phyloP scores from a whole-genome alignment of 106 monocot genomes.

The Alisma plantagoaquatica region DNA sequence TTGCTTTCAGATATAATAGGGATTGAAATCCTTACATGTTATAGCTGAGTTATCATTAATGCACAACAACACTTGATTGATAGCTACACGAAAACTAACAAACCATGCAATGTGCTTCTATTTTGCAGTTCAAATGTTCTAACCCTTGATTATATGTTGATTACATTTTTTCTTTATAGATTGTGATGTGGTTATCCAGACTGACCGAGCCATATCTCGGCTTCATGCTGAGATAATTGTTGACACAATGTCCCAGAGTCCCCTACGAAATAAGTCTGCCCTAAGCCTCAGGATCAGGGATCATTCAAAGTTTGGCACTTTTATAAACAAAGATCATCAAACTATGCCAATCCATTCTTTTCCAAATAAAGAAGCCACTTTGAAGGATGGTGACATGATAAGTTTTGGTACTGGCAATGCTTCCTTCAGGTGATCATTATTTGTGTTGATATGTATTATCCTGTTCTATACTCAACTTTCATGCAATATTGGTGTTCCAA shows the following conservation, averaged over 20 bases:
- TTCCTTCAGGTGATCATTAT: slow-evolving; percentile 68
- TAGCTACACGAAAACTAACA: too few species aligned
- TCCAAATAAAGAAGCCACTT: slow-evolving; percentile 33
- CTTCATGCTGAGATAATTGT: slow-evolving; percentile 83
- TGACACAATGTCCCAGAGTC: slow-evolving; percentile 41
- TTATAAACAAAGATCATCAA: slow-evolving; percentile 52
- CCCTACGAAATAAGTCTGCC: slow-evolving; percentile 1
- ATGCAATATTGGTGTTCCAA: neutral
- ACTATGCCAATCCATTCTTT: slow-evolving; percentile 30
- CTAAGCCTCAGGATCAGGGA: slow-evolving; percentile 48
- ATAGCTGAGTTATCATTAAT: too few species aligned
- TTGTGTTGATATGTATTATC: too few species aligned
- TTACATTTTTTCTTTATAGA: slow-evolving; percentile 26
- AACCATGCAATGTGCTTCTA: too few species aligned
- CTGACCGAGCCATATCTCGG: slow-evolving; percentile 64
- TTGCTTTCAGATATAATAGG: too few species aligned
- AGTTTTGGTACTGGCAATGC: slow-evolving; percentile 89
- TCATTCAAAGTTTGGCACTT: slow-evolving; percentile 84
- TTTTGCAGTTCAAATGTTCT: too few species aligned
- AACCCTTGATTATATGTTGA: neutral
- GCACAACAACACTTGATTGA: too few species aligned
- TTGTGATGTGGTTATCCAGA: slow-evolving; percentile 87
- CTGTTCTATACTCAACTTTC: too few species aligned
- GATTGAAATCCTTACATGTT: too few species aligned
- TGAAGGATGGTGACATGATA: slow-evolving; percentile 55